Evolutionary conservation across 352 stramenopile species (phyloP), one percentile per base, ranked within the genome.

Genomic region (Phytophthora meadii): DNA sequence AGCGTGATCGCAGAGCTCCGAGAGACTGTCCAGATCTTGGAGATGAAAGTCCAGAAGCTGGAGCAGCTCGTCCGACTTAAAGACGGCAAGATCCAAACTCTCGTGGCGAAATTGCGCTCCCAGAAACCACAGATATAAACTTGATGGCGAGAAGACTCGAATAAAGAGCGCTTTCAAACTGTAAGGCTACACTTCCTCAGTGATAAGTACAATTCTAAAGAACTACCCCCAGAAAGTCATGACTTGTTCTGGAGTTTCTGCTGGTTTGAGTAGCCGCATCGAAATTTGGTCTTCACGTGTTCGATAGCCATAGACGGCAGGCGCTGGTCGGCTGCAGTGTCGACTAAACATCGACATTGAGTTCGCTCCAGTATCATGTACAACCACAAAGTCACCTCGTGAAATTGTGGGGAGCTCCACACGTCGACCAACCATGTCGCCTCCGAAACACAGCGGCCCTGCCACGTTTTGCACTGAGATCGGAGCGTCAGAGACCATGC

Each of bases 41-140:
- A 98, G 63, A 91, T 97, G 70, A 98, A 98, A 76, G 88, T 98
- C 19, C 81, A 95, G 47, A 98, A 98, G 71, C 79, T 98, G 15
- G 95, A 98, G 79, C 94, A 98, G 74, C 81, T 98, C 22, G 82
- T 98, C 14, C 87, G 92, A 3, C 73, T 98, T 2, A 98, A 98
- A 68, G 95, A 98, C 51, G 82, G 80, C 61, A 98, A 98, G 61
- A 98, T 98, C 57, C 75, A 95, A 68, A 95, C 92, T 30, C 77
- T 98, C 3, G 79, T 90, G 14, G 82, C 84, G n/a, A 94, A 94
- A 53, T 41, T 94, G 45, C 81, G 87, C n/a, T 89, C 83, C 8
- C 83, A 92, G 37, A 92, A 92, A 51, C 77, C 81, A 0, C 73
- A 83, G 25, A 40, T 60, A 42, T 82, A 47, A 74, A 22, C 14